Evolutionary conservation across 2,329 filamentous ascomycete species (phyloP), one percentile per base, ranked within the genome.

Genomic region (Cercospora sesami): DNA sequence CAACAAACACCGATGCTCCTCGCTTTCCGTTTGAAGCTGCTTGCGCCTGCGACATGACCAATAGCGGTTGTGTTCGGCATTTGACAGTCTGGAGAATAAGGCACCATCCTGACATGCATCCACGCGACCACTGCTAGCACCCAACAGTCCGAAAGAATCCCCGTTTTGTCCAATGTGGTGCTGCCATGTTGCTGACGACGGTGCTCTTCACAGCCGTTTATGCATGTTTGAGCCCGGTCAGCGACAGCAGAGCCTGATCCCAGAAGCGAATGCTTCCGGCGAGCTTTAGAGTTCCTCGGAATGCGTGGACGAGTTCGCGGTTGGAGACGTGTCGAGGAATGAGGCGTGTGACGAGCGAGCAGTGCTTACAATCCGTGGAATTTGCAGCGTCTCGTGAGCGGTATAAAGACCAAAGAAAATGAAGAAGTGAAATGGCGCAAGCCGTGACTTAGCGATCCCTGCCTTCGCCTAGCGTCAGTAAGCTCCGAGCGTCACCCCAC

Each of bases 1-100:
- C 69, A 72, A 18, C 72, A 77, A 60, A 76, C 75, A 18, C 76
- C 76, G 1, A 78, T 76, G 70, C 71, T 78, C 6, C 67, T 78
- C 1, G 75, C 70, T 1, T 82, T 81, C 64, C 76, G 79, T 33
- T 60, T 73, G 31, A 53, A 55, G 26, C 30, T 30, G 18, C 60
- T 18, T 28, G 28, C 39, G 14, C 28, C 23, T 62, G 60, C 55
- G 26, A 59, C 55, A 36, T 59, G 55, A 59, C 55, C 55, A 59
- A 59, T 59, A 7, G 55, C 55, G n/a, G 55, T 9, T 33, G 28
- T n/a, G 28, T 31, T 59, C 55, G 55, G 55, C 30, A 33, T 59
- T 59, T 59, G 55, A 36, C 3, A 59, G 28, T 59, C 55, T 36
- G 55, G 30, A 30, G 55, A 59, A 23, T 16, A 33, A 7, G 30